phyloP scores from a whole-genome alignment of 306 rosid genomes.

The Cicer chorassanicum region DNA sequence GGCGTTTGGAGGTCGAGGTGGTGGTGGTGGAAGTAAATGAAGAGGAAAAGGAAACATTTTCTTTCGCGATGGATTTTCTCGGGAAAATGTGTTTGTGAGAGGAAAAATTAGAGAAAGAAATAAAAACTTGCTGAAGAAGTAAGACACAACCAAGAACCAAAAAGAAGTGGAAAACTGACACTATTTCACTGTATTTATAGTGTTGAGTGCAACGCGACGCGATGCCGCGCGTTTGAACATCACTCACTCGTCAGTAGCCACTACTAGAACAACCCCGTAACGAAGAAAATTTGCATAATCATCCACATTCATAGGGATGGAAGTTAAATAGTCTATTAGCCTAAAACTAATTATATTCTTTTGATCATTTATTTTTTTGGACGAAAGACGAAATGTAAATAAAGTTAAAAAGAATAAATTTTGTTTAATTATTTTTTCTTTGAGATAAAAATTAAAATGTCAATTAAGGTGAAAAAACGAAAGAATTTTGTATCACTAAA shows the following conservation, averaged over 20 bases:
- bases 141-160: not conserved
- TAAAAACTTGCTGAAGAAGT: slow-evolving; percentile 40
- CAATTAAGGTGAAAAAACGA: no score
- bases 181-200: slow-evolving; percentile 13
- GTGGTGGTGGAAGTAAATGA: slow-evolving; percentile 6
- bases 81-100: slow-evolving; percentile 37
- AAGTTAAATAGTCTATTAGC: no score
- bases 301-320: no score
- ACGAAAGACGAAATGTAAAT: no score
- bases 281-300: no score
- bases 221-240: not conserved
- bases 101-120: slow-evolving; percentile 31
- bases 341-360: no score
- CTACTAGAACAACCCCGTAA: no score
- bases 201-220: not conserved
- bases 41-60: slow-evolving; percentile 9
- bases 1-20: not conserved
- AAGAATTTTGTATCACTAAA: no score
- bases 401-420: no score
- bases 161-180: not conserved
- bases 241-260: slow-evolving; percentile 2
- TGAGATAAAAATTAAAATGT: no score
- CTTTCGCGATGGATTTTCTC: slow-evolving; percentile 15
- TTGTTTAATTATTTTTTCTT: no score
- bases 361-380: no score